phyloP scores from a whole-genome alignment of 179 eudicot species.

The Amaranthus tricolor region DNA sequence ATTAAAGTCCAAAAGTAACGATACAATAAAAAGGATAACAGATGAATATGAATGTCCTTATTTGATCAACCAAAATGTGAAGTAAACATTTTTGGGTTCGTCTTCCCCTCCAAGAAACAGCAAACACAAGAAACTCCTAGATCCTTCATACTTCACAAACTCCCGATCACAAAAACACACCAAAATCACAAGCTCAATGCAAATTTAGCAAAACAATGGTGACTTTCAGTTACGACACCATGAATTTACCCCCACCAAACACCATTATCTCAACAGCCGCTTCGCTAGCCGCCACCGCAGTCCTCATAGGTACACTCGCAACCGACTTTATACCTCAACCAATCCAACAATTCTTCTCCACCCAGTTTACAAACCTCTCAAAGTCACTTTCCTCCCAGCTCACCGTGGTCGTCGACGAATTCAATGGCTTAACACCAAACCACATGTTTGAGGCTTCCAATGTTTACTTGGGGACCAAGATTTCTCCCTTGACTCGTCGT shows the following conservation, averaged over 20 bases:
- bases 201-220: constrained; percentile 13
- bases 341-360: constrained; percentile 19
- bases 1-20: too few relatives aligned
- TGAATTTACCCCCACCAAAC: constrained; percentile 20
- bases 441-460: constrained; percentile 26
- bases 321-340: constrained; percentile 19
- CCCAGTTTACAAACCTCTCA: not conserved
- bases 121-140: constrained; percentile 18
- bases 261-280: constrained; percentile 24
- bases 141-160: not conserved
- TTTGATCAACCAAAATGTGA: too few relatives aligned
- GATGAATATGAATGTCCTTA: too few relatives aligned
- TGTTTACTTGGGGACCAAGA: constrained; percentile 24
- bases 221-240: constrained; percentile 22
- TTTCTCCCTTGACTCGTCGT: constrained; percentile 12
- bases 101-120: constrained; percentile 20
- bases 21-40: too few relatives aligned
- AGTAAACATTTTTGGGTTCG: not conserved
- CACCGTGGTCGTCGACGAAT: constrained; percentile 26
- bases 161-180: not conserved
- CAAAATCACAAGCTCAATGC: too few relatives aligned
- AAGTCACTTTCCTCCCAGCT: constrained; percentile 18
- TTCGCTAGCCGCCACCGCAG: constrained; percentile 26
- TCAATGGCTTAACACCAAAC: constrained; percentile 24
- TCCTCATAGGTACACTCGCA: constrained; percentile 18